Conservation (phyloP, 495 filamentous ascomycete genomes). For the Rusavskia elegans region DNA sequence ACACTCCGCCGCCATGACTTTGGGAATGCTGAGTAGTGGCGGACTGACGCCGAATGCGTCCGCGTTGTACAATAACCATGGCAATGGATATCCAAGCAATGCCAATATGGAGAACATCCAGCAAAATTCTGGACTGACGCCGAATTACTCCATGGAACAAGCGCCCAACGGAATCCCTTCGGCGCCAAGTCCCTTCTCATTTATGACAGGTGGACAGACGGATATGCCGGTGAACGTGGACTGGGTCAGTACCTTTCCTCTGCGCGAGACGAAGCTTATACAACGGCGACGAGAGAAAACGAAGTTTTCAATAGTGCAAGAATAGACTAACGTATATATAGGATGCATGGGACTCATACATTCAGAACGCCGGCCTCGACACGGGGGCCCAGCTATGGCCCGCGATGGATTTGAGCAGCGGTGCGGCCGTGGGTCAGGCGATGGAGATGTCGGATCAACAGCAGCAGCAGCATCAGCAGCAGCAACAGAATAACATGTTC, state of each 20-base stretch:
- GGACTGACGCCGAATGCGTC: slow-evolving; percentile 46
- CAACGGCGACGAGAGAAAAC: not conserved
- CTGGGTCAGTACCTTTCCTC: slow-evolving; percentile 42
- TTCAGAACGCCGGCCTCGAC: slow-evolving; percentile 34
- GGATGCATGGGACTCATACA: slow-evolving; percentile 42
- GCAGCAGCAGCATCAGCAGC: no score
- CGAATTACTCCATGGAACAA: slow-evolving; percentile 13
- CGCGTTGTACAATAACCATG: slow-evolving; percentile 25
- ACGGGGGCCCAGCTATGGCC: slow-evolving; percentile 29
- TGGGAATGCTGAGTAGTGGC: slow-evolving; percentile 60
- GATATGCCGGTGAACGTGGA: slow-evolving; percentile 51
- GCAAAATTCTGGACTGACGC: slow-evolving; percentile 9
- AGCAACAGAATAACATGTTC: not conserved
- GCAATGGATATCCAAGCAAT: slow-evolving; percentile 6
- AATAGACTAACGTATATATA: slow-evolving; percentile 7
- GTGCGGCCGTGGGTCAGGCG: not conserved
- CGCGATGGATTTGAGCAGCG: not conserved
- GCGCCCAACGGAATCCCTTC: slow-evolving; percentile 32
- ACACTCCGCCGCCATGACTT: slow-evolving; percentile 64
- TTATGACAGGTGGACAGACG: slow-evolving; percentile 34
- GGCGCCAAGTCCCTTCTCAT: slow-evolving; percentile 26
- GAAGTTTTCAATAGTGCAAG: no score
- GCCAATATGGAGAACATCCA: no score
- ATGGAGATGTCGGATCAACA: no score
- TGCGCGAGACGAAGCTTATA: not conserved